Conservation (phyloP, 2,329 filamentous ascomycete genomes). For the Lachnellula subtilissima region DNA sequence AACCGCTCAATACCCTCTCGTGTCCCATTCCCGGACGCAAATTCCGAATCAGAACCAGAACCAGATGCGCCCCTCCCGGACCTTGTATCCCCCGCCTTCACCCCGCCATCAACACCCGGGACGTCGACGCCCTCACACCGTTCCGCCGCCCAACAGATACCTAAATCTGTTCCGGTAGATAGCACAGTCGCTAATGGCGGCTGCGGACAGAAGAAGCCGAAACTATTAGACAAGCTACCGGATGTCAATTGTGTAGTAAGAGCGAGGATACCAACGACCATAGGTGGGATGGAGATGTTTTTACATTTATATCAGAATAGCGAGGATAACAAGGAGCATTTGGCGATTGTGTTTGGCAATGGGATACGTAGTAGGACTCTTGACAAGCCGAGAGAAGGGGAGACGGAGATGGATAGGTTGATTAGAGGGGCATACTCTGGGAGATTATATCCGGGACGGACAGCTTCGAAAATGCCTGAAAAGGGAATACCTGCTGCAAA, state of each 20-base stretch:
- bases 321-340: slow-evolving; percentile 89
- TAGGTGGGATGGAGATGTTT: slow-evolving; percentile 75
- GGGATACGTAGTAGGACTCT: slow-evolving; percentile 71
- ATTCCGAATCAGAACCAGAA: slow-evolving; percentile 10
- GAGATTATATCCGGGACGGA: slow-evolving; percentile 78
- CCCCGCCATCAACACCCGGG: slow-evolving; percentile 62
- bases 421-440: slow-evolving; percentile 91
- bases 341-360: slow-evolving; percentile 93
- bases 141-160: slow-evolving; percentile 16
- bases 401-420: slow-evolving; percentile 88
- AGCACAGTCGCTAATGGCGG: slow-evolving; percentile 50
- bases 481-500: slow-evolving; percentile 1
- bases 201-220: slow-evolving; percentile 61
- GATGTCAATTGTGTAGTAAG: slow-evolving; percentile 90
- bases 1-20: slow-evolving; percentile 6
- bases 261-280: slow-evolving; percentile 86
- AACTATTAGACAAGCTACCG: slow-evolving; percentile 70
- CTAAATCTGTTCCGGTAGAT: slow-evolving; percentile 47
- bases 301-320: slow-evolving; percentile 91
- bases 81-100: slow-evolving; percentile 82
- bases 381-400: slow-evolving; percentile 66
- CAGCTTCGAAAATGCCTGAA: slow-evolving; percentile 40
- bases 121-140: slow-evolving; percentile 46
- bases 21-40: slow-evolving; percentile 10
- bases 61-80: slow-evolving; percentile 23